These are phyloP conservation scores for Solanum peruvianum DNA, from an alignment of 257 asterid genomes.

Conservation along the genomic window DNA sequence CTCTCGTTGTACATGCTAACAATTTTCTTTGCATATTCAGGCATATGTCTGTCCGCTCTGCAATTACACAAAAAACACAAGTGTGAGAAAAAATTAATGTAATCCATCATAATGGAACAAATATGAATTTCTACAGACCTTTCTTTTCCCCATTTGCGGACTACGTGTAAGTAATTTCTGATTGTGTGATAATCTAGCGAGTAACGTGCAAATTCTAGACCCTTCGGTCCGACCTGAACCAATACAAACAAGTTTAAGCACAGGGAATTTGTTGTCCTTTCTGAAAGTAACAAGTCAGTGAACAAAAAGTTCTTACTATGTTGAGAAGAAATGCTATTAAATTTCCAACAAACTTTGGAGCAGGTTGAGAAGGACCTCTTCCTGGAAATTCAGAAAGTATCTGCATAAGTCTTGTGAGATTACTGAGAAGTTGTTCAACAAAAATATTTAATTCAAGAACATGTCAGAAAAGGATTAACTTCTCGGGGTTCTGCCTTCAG, in stretches of 20 bases:
- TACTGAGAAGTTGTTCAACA: not conserved
- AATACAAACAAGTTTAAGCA: constrained; percentile 5
- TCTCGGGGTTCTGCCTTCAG: not conserved
- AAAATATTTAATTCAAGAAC: not conserved
- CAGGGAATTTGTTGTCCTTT: not conserved
- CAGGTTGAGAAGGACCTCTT: constrained; percentile 83
- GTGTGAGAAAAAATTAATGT: not conserved
- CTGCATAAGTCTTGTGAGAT: not conserved
- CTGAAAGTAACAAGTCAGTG: not conserved
- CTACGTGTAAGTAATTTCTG: constrained; percentile 73
- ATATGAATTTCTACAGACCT: constrained; percentile 29
- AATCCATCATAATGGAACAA: not conserved
- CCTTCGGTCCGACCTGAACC: constrained; percentile 84
- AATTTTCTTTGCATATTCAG: constrained; percentile 73
- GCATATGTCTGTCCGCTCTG: constrained; percentile 94
- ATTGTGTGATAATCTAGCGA: constrained; percentile 94
- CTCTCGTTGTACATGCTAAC: constrained; percentile 77
- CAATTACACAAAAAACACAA: constrained; percentile 1
- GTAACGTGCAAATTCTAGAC: constrained; percentile 92
- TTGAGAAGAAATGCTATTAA: constrained; percentile 71
- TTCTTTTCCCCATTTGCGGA: constrained; percentile 82
- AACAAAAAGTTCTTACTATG: constrained; percentile 37
- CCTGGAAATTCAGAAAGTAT: constrained; percentile 27
- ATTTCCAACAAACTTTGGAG: constrained; percentile 75
- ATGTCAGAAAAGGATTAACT: not conserved